These are phyloP conservation scores for Orbilia brochopaga DNA, from an alignment of 2,329 filamentous ascomycete genomes.

Conservation along the genomic window DNA sequence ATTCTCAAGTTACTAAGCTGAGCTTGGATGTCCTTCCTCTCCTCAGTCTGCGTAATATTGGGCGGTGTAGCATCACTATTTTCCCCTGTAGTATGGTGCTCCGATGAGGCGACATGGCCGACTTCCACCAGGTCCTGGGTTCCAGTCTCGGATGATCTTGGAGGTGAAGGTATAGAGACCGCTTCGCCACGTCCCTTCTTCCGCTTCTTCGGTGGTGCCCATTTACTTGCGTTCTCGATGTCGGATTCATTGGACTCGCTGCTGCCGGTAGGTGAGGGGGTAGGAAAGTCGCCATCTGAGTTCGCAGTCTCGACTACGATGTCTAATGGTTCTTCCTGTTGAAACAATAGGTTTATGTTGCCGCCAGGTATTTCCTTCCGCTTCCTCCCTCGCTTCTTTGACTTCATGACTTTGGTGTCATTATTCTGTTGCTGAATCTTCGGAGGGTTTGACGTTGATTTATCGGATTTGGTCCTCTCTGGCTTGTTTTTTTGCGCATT, in stretches of 20 bases:
- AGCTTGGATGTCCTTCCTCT: background rate
- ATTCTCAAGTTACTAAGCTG: background rate
- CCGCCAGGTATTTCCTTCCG: constrained; percentile 11
- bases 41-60: background rate
- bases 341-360: background rate
- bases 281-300: constrained; percentile 41
- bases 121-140: background rate
- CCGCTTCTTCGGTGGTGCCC: constrained; percentile 18
- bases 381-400: constrained; percentile 26
- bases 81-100: background rate
- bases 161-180: constrained; percentile 28
- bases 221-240: constrained; percentile 7
- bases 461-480: constrained; percentile 22
- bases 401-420: constrained; percentile 29
- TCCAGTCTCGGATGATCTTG: constrained; percentile 46
- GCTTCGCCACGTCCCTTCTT: constrained; percentile 13
- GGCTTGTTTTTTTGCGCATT: constrained; percentile 33
- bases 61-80: background rate
- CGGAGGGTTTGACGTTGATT: constrained; percentile 9
- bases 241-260: constrained; percentile 37
- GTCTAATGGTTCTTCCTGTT: constrained; percentile 18
- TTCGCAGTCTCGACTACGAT: constrained; percentile 4
- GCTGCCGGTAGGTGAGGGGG: constrained; percentile 30
- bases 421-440: constrained; percentile 21
- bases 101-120: constrained; percentile 7